A percentile compares a stretch with the other conserved stretches of the same genome.
Evolutionary conservation across 352 stramenopile species (phyloP).

Genomic region (Sclerospora graminicola): DNA sequence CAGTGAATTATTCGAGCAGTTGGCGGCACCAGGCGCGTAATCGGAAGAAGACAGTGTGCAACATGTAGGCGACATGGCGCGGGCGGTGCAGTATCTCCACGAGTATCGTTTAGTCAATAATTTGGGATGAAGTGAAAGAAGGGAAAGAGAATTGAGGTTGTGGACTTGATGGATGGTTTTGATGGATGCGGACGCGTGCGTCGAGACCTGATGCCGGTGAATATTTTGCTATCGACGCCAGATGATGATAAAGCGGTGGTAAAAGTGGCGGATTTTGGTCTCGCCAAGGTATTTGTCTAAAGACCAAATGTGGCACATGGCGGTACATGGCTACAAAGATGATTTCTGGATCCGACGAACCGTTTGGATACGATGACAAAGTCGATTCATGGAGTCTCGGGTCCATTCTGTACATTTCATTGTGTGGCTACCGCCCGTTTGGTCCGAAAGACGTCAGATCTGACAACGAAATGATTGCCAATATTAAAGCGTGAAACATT

Average conservation of each 20-base stretch:
- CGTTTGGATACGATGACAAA: conserved; percentile 76
- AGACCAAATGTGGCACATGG: conserved; percentile 78
- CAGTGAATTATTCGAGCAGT: conserved; percentile 70
- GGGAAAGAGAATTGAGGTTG: background rate
- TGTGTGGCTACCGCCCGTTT: conserved; percentile 80
- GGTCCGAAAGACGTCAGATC: conserved; percentile 58
- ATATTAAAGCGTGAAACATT: conserved; percentile 67
- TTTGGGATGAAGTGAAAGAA: background rate
- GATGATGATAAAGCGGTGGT: conserved; percentile 50
- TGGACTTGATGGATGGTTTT: too few relatives aligned
- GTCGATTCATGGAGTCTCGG: conserved; percentile 85
- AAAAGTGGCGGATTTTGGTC: conserved; percentile 78
- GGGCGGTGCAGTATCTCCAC: conserved; percentile 65
- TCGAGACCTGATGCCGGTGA: conserved; percentile 77
- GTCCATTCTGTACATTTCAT: conserved; percentile 79
- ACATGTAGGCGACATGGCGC: conserved; percentile 59
- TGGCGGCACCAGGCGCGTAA: conserved; percentile 72
- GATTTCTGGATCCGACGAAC: conserved; percentile 58
- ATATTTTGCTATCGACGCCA: conserved; percentile 62
- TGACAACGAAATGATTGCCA: conserved; percentile 77
- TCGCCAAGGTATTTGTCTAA: conserved; percentile 77
- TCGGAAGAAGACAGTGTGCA: conserved; percentile 73
- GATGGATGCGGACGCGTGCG: conserved; percentile 64
- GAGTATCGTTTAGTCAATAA: conserved; percentile 12
- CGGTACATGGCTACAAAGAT: conserved; percentile 77